phyloP scores from a whole-genome alignment of 2,329 filamentous ascomycete genomes.

The Emmonsiellopsis sp. region DNA sequence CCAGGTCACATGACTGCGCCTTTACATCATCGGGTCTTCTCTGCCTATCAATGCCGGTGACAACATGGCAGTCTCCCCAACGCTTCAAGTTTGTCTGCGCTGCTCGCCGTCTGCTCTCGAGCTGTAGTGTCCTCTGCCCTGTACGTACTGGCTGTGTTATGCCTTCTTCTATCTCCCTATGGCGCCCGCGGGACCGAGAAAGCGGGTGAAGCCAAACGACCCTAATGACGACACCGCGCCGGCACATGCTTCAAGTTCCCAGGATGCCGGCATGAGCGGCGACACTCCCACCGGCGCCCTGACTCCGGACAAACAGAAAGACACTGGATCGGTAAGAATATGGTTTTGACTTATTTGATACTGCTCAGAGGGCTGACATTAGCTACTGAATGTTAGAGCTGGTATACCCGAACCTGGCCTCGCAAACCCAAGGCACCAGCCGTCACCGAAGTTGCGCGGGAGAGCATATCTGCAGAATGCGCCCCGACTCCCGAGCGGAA shows the following conservation, averaged over 20 bases:
- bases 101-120: not conserved
- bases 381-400: constrained; percentile 21
- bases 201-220: constrained; percentile 35
- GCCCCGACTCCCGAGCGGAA: constrained; percentile 27
- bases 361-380: not conserved
- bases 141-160: constrained; percentile 21
- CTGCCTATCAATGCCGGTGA: not conserved
- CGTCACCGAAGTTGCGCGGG: constrained; percentile 41
- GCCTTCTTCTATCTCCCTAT: constrained; percentile 24
- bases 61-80: not conserved
- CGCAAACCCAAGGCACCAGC: constrained; percentile 37
- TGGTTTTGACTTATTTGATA: not conserved
- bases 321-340: constrained; percentile 22
- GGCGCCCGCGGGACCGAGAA: constrained; percentile 34
- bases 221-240: constrained; percentile 22
- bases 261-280: constrained; percentile 9
- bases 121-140: not conserved
- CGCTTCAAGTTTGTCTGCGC: not conserved
- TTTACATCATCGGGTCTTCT: not conserved
- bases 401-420: constrained; percentile 40
- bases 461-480: constrained; percentile 39
- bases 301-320: constrained; percentile 13
- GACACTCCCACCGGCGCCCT: constrained; percentile 12
- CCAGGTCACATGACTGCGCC: not conserved
- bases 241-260: not conserved